A percentile compares a stretch with the other conserved stretches of the same genome.
Conservation (phyloP, 768 basidiomycete genomes). For the Auriculariales sp. region DNA sequence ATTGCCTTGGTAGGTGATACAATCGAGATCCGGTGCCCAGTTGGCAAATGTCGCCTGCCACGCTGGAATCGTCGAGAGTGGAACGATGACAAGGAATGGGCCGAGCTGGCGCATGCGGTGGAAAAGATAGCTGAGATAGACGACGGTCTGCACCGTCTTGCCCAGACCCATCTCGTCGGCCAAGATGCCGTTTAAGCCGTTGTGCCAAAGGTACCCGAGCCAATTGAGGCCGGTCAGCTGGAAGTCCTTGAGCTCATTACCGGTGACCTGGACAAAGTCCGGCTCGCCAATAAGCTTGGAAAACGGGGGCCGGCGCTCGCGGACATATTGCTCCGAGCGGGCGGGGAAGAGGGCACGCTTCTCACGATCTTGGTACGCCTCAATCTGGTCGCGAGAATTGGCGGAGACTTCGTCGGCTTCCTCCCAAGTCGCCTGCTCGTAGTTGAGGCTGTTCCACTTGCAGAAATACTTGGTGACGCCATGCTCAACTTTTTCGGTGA, state of each 20-base stretch:
- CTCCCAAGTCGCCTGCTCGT: slow-evolving; percentile 96
- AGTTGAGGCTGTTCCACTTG: slow-evolving; percentile 92
- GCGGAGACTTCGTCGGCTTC: slow-evolving; percentile 60
- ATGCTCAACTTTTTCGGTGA: slow-evolving; percentile 44
- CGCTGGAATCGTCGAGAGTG: slow-evolving; percentile 92
- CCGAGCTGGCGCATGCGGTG: slow-evolving; percentile 88
- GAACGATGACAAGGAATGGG: slow-evolving; percentile 94
- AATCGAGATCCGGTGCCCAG: slow-evolving; percentile 95
- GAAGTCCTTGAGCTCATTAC: slow-evolving; percentile 90
- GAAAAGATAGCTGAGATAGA: slow-evolving; percentile 90
- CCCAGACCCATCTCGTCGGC: slow-evolving; percentile 99
- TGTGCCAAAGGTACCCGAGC: slow-evolving; percentile 93
- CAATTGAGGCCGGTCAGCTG: slow-evolving; percentile 97
- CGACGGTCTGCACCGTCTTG: slow-evolving; percentile 95
- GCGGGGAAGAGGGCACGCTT: slow-evolving; percentile 70
- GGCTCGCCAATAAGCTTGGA: slow-evolving; percentile 79
- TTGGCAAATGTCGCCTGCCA: slow-evolving; percentile 91
- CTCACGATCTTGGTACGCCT: slow-evolving; percentile 64
- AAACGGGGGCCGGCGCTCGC: slow-evolving; percentile 61
- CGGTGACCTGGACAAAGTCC: slow-evolving; percentile 61
- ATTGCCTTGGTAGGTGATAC: slow-evolving; percentile 92
- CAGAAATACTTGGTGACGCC: slow-evolving; percentile 74
- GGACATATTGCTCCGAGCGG: slow-evolving; percentile 58
- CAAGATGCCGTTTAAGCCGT: slow-evolving; percentile 90
- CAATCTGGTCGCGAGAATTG: slow-evolving; percentile 66